Evolutionary conservation across 2,329 filamentous ascomycete species (phyloP).

Genomic region (Cercospora sp.): DNA sequence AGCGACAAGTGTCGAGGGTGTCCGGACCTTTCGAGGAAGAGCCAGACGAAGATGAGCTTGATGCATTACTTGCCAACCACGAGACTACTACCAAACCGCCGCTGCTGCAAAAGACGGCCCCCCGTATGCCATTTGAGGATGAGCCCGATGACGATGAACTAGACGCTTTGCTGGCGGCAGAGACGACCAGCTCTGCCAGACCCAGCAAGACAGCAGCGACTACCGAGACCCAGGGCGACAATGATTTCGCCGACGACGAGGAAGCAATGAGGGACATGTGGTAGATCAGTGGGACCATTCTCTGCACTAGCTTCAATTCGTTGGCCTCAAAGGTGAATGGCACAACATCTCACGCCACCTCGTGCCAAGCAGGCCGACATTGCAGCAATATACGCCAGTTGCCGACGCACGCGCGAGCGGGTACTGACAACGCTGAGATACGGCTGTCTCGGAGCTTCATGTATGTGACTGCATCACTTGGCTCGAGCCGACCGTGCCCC

Average conservation of each 20-base stretch:
- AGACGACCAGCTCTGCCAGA: constrained; percentile 29
- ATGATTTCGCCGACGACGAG: constrained; percentile 62
- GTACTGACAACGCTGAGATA: neutral
- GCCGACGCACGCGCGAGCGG: neutral
- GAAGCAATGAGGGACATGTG: constrained; percentile 60
- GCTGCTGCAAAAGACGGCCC: constrained; percentile 23
- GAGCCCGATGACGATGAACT: constrained; percentile 42
- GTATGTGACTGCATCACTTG: neutral
- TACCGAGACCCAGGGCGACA: constrained; percentile 11
- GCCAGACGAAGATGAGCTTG: constrained; percentile 21
- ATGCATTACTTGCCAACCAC: constrained; percentile 5
- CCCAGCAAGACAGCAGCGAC: neutral
- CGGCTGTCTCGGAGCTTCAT: neutral
- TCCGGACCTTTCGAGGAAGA: constrained; percentile 29
- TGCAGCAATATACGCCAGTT: neutral
- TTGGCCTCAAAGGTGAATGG: neutral
- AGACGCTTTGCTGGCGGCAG: constrained; percentile 57
- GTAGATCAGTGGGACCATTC: neutral
- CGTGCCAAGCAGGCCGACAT: neutral
- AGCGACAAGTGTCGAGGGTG: constrained; percentile 18
- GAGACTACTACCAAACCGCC: neutral
- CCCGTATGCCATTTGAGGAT: constrained; percentile 21
- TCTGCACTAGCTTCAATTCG: neutral
- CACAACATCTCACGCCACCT: neutral
- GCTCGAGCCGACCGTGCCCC: constrained; percentile 2